Conservation (phyloP, 345 rosid species). For the Hibiscus mutabilis region DNA sequence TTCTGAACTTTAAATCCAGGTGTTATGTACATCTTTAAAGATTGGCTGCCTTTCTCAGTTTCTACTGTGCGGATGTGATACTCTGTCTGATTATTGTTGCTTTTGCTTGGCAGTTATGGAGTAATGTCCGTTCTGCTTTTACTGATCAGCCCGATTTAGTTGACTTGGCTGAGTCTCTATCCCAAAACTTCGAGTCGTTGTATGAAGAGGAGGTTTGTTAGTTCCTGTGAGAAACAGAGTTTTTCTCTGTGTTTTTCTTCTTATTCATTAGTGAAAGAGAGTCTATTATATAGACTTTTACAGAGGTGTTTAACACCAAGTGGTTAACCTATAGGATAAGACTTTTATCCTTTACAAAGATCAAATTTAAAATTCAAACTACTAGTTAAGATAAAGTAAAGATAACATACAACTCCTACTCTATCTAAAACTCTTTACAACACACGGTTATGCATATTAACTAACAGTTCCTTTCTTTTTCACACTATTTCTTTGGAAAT, state of each 20-base stretch:
- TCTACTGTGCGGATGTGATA: background rate
- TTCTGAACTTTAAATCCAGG: constrained; percentile 1
- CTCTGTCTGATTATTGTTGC: constrained; percentile 20
- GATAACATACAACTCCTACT: too few relatives aligned
- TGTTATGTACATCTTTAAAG: background rate
- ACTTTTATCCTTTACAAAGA: too few relatives aligned
- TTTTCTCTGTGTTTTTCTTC: too few relatives aligned
- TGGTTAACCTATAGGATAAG: too few relatives aligned
- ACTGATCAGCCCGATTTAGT: constrained; percentile 67
- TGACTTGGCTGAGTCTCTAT: constrained; percentile 62
- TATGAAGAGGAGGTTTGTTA: constrained; percentile 68
- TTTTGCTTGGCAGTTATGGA: constrained; percentile 72
- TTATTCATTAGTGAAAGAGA: too few relatives aligned
- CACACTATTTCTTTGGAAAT: background rate
- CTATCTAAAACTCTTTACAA: too few relatives aligned
- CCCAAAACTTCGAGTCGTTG: constrained; percentile 57
- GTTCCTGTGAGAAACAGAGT: too few relatives aligned
- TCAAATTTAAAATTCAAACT: too few relatives aligned
- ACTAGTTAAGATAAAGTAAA: too few relatives aligned
- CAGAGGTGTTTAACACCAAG: too few relatives aligned
- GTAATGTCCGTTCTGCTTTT: constrained; percentile 50
- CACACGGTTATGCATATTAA: too few relatives aligned
- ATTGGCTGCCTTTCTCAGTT: constrained; percentile 6
- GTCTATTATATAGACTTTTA: too few relatives aligned
- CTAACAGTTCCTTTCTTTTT: constrained; percentile 15